Conservation (phyloP, 2,329 filamentous ascomycete species). For the Monosporascus sp. region DNA sequence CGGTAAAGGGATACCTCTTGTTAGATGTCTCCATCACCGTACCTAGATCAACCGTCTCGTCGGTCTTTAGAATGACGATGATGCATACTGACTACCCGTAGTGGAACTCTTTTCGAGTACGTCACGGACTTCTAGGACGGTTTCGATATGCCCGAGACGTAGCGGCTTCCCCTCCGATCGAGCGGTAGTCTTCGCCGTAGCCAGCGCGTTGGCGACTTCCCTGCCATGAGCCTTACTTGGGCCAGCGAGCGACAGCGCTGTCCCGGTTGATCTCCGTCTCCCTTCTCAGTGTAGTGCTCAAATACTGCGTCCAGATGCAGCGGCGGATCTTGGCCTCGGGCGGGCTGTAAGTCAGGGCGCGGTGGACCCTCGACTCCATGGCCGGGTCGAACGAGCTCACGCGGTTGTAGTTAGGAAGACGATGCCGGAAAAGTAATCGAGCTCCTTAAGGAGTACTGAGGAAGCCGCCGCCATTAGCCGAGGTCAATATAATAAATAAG, state of each 20-base stretch:
- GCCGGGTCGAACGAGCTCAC: constrained; percentile 34
- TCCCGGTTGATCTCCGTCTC: constrained; percentile 10
- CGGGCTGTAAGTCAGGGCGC: constrained; percentile 28
- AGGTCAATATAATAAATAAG: no score
- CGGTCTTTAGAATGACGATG: no score
- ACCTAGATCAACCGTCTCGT: no score
- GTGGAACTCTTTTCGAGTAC: constrained; percentile 17
- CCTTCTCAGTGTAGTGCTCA: constrained; percentile 6
- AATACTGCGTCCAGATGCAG: constrained; percentile 20
- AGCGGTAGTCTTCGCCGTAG: constrained; percentile 20
- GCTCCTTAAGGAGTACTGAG: constrained; percentile 32
- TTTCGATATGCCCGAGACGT: constrained; percentile 18
- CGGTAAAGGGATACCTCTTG: no score
- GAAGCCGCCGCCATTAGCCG: no score
- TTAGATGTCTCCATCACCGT: no score
- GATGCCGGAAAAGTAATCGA: constrained; percentile 37
- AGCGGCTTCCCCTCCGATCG: constrained; percentile 16
- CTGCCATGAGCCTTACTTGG: constrained; percentile 13
- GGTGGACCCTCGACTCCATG: constrained; percentile 36
- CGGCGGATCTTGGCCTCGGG: constrained; percentile 14
- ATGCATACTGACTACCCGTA: no score
- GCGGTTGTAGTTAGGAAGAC: constrained; percentile 40
- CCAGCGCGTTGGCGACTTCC: constrained; percentile 21
- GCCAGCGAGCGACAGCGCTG: constrained; percentile 8
- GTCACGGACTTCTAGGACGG: constrained; percentile 19